These are phyloP conservation scores for Kwoniella europaea DNA, from an alignment of 768 basidiomycete species.

Conservation along the genomic window DNA sequence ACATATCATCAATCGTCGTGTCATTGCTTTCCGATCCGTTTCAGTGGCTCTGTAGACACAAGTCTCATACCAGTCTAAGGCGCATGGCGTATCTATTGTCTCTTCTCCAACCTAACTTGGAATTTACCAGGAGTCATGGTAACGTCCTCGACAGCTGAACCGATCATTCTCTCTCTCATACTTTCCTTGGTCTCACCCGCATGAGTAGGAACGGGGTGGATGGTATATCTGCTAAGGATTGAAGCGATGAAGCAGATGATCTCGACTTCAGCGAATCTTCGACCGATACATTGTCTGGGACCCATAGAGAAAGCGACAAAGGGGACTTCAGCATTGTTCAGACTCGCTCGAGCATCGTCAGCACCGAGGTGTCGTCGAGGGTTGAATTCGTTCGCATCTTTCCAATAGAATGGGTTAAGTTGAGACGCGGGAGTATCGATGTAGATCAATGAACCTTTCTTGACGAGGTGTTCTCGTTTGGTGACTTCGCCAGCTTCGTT, in stretches of 20 bases:
- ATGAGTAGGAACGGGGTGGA: slow-evolving; percentile 21
- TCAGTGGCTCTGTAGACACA: no score
- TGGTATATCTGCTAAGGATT: slow-evolving; percentile 29
- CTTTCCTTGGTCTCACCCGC: slow-evolving; percentile 33
- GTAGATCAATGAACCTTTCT: slow-evolving; percentile 34
- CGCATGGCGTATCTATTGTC: neutral
- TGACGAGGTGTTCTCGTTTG: slow-evolving; percentile 27
- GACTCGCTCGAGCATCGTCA: slow-evolving; percentile 5
- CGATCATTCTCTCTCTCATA: slow-evolving; percentile 37
- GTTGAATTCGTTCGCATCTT: slow-evolving; percentile 10
- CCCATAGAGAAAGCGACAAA: slow-evolving; percentile 37
- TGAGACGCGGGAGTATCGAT: slow-evolving; percentile 33
- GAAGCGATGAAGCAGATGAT: slow-evolving; percentile 30
- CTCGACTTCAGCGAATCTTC: slow-evolving; percentile 43
- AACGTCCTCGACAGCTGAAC: slow-evolving; percentile 29
- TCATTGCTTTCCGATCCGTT: neutral
- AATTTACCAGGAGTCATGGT: slow-evolving; percentile 43
- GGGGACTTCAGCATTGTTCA: slow-evolving; percentile 2
- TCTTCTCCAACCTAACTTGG: slow-evolving; percentile 32
- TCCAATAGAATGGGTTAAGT: slow-evolving; percentile 38
- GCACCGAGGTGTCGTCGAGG: slow-evolving; percentile 15
- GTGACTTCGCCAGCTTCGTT: slow-evolving; percentile 27
- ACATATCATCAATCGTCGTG: neutral
- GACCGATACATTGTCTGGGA: slow-evolving; percentile 39
- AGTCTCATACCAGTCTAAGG: no score